phyloP scores from a whole-genome alignment of 768 basidiomycete genomes.

The Trametes villosa region DNA sequence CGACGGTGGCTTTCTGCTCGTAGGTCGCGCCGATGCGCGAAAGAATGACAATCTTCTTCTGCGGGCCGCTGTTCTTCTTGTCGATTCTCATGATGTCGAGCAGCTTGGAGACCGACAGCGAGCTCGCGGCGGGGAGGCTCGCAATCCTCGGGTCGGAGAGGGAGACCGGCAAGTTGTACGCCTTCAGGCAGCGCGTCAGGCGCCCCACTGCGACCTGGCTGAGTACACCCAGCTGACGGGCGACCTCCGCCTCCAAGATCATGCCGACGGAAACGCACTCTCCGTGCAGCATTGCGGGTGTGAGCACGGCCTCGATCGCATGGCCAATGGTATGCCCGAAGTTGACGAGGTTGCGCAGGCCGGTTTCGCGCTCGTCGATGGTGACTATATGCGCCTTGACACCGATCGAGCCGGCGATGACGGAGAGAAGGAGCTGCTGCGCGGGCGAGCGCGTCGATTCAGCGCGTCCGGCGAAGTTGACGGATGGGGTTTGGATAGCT shows the following conservation, averaged over 20 bases:
- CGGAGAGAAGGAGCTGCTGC: slow-evolving; percentile 85
- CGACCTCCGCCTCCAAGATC: slow-evolving; percentile 95
- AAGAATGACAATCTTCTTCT: slow-evolving; percentile 94
- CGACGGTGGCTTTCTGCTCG: slow-evolving; percentile 88
- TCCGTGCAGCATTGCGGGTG: slow-evolving; percentile 92
- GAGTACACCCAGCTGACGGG: slow-evolving; percentile 85
- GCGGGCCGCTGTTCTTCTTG: slow-evolving; percentile 94
- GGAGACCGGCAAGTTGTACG: slow-evolving; percentile 88
- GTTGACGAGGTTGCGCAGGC: slow-evolving; percentile 97
- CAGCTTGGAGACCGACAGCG: slow-evolving; percentile 77
- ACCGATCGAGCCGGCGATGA: slow-evolving; percentile 91
- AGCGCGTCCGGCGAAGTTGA: slow-evolving; percentile 58
- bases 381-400: slow-evolving; percentile 98
- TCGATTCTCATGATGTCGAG: slow-evolving; percentile 88
- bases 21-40: slow-evolving; percentile 89
- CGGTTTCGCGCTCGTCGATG: slow-evolving; percentile 94
- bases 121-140: slow-evolving; percentile 67
- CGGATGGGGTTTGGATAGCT: slow-evolving; percentile 77
- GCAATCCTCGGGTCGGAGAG: slow-evolving; percentile 79
- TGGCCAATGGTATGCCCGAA: slow-evolving; percentile 99
- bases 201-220: slow-evolving; percentile 93
- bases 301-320: slow-evolving; percentile 95
- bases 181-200: slow-evolving; percentile 83
- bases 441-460: slow-evolving; percentile 67
- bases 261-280: slow-evolving; percentile 97